Evolutionary conservation across 148 eudicot genomes (phyloP).

Genomic region (Amaranthus palmeri): DNA sequence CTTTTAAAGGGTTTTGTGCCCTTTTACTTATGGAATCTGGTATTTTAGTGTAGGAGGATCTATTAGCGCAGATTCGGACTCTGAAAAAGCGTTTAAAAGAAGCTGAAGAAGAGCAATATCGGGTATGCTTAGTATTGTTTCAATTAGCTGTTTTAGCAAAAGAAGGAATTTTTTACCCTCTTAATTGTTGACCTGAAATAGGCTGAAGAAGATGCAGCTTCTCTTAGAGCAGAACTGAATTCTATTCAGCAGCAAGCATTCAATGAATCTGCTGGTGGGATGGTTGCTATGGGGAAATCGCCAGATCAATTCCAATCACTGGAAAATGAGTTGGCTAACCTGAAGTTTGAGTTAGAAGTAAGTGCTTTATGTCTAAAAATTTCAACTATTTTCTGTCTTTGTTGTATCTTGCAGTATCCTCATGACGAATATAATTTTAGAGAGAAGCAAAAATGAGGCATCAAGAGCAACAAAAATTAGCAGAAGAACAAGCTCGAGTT

Average conservation of each 20-base stretch:
- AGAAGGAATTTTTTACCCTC: background rate
- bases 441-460: conserved; percentile 73
- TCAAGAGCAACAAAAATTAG: conserved; percentile 65
- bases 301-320: conserved; percentile 57
- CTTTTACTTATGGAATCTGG: conserved; percentile 21
- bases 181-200: conserved; percentile 32
- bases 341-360: conserved; percentile 79
- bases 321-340: conserved; percentile 71
- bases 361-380: conserved; percentile 6
- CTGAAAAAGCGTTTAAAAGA: conserved; percentile 77
- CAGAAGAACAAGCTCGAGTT: conserved; percentile 59
- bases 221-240: conserved; percentile 86
- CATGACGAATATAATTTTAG: conserved; percentile 33
- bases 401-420: conserved; percentile 9
- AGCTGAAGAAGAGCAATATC: conserved; percentile 96
- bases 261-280: conserved; percentile 37
- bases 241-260: conserved; percentile 81
- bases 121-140: conserved; percentile 40
- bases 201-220: conserved; percentile 99
- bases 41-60: conserved; percentile 79
- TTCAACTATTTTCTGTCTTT: background rate
- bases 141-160: background rate
- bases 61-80: conserved; percentile 81
- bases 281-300: conserved; percentile 47
- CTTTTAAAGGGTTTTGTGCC: background rate